Percentiles rank a stretch among this genome's conserved stretches.
Conservation (phyloP, 257 asterid genomes). For the Ballota nigra region DNA sequence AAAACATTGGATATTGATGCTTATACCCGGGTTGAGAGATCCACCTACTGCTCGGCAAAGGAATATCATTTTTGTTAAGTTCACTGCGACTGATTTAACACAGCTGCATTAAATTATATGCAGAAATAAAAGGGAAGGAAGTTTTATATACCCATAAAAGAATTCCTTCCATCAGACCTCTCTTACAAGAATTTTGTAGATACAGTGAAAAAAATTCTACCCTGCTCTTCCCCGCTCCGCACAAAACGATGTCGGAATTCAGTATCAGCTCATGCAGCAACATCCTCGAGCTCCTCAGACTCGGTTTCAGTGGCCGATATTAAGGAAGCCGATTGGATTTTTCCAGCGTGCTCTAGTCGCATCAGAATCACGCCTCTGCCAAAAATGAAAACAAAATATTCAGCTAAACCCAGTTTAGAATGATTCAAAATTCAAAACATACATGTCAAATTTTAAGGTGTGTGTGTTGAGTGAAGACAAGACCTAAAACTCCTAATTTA, state of each 20-base stretch:
- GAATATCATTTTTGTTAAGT: background rate
- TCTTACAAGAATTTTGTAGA: background rate
- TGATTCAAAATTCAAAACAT: background rate
- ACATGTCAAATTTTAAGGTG: no score
- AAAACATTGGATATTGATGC: background rate
- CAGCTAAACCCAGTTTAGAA: background rate
- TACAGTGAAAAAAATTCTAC: background rate
- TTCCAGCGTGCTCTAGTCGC: slow-evolving; percentile 95
- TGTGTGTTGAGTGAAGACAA: no score
- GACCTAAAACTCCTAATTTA: no score
- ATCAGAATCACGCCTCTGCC: slow-evolving; percentile 91
- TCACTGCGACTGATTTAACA: background rate
- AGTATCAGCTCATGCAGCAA: slow-evolving; percentile 25
- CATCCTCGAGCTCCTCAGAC: slow-evolving; percentile 49
- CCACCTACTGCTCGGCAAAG: no score
- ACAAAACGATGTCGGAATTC: background rate
- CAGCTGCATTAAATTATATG: background rate
- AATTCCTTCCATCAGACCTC: background rate
- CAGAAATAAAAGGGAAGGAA: background rate
- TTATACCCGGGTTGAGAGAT: no score
- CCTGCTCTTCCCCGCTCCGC: background rate
- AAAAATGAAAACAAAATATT: background rate
- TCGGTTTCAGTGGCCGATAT: slow-evolving; percentile 75
- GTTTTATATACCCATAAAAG: background rate
- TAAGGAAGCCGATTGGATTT: slow-evolving; percentile 85